Percentiles rank a stretch among this genome's conserved stretches.
Conservation (phyloP, 2,329 filamentous ascomycete genomes). For the Ophiostoma piceae region DNA sequence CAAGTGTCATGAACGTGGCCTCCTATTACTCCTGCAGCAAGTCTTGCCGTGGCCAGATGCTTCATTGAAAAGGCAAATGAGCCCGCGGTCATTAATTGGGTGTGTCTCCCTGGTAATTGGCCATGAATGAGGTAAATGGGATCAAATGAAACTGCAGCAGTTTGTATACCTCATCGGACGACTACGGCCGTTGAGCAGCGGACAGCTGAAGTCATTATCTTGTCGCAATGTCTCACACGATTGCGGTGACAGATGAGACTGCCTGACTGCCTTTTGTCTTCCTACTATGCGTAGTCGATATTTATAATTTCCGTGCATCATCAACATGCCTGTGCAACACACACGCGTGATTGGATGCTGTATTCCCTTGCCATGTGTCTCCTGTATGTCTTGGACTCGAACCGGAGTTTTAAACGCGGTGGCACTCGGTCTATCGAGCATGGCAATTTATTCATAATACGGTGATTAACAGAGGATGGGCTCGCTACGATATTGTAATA, state of each 20-base stretch:
- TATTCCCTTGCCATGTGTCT: background rate
- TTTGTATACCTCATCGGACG: too few relatives aligned
- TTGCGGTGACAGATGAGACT: background rate
- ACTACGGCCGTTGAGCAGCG: slow-evolving; percentile 3
- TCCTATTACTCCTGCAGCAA: too few relatives aligned
- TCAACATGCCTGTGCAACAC: background rate
- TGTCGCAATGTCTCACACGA: background rate
- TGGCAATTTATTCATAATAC: background rate
- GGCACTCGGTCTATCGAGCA: background rate
- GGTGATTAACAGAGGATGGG: too few relatives aligned
- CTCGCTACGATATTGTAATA: background rate
- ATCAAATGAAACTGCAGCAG: background rate
- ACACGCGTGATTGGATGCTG: background rate
- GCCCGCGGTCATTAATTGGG: background rate
- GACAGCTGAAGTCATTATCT: background rate
- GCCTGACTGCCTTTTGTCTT: background rate
- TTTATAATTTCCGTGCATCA: background rate
- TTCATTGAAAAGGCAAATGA: too few relatives aligned
- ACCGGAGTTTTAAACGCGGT: background rate
- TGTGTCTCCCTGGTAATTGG: background rate
- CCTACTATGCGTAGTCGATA: too few relatives aligned
- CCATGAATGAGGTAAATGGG: background rate
- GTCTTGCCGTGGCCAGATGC: too few relatives aligned
- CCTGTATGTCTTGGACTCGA: slow-evolving; percentile 1
- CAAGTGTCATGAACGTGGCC: too few relatives aligned